Evolutionary conservation across 345 rosid genomes (phyloP).

Genomic region (Lepidium aucheri): DNA sequence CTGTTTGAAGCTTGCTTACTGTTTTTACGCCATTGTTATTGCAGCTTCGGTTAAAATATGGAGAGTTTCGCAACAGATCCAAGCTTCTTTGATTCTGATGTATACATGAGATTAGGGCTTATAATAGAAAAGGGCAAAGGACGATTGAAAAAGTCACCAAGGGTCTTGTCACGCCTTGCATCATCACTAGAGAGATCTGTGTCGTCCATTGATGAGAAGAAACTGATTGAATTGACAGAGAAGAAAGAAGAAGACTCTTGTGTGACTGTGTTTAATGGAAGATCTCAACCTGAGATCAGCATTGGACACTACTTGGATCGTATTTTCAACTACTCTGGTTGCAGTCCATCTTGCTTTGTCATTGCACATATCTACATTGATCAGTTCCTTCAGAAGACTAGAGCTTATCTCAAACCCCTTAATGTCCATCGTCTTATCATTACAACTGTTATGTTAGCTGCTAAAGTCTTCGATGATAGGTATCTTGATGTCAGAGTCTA

Average conservation of each 20-base stretch:
- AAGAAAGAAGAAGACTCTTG: conserved; percentile 11
- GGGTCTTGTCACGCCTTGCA: conserved; percentile 48
- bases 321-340: conserved; percentile 70
- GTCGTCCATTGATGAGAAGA: conserved; percentile 33
- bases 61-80: conserved; percentile 33
- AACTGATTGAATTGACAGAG: conserved; percentile 22
- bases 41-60: conserved; percentile 30
- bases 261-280: conserved; percentile 55
- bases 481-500: too few species aligned
- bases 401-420: conserved; percentile 48
- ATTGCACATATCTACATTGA: conserved; percentile 66
- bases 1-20: background rate
- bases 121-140: conserved; percentile 30
- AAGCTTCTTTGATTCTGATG: conserved; percentile 29
- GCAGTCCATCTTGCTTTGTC: conserved; percentile 94
- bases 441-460: conserved; percentile 76
- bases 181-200: conserved; percentile 56
- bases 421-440: conserved; percentile 85
- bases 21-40: background rate
- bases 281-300: conserved; percentile 52
- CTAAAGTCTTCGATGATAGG: conserved; percentile 81
- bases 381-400: conserved; percentile 42
- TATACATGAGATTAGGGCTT: conserved; percentile 55
- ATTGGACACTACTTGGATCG: conserved; percentile 66
- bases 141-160: conserved; percentile 36